Evolutionary conservation across 805 yeast genomes (phyloP), one percentile per base, ranked within the genome.

Genomic region (Candida mattraensis): DNA sequence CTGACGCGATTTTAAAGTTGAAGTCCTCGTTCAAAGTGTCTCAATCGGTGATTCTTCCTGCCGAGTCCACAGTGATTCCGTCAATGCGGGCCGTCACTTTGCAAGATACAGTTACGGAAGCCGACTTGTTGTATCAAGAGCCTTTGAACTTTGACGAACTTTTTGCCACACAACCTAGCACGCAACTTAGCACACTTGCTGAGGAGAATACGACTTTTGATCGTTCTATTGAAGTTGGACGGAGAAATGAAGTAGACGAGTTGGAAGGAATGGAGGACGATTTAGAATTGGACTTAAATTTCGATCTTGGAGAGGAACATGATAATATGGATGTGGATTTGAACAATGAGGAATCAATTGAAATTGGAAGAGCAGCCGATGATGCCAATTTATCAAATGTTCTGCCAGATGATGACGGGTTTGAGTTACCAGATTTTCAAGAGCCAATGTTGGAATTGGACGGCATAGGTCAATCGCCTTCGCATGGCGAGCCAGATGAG

Each of bases 101-200:
- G 47, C 78, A 73, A 50, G 95, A 88, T 60, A 84, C 86, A 13
- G 81, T 87, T 28, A 83, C 95, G 0, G 86, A 80, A 40, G 71
- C 80, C 24, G 94, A 86, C 52, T 75, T 87, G 45, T 63, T 85
- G 25, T 74, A 74, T 44, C 85, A 79, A 46, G 85, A 78, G 29
- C 83, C 83, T 20, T 60, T 76, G 48, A 53, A 63, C 41, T 58
- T 68, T 26, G 72, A 71, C 36, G 63, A 58, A 9, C 34, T 56
- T 6, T 50, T 57, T 13, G 47, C 44, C 15, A 28, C 48, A 3
- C 51, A 48, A 27, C 28, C 24, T 15, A 12, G 24, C 18, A 24
- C 44, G 7, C 45, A 32, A 17, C 28, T 24, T n/a, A 25, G 29
- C 2, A 38, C 36, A 23, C 44, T 32, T 21, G 37, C 35, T n/a